These are phyloP conservation scores for Populus nigra DNA, from an alignment of 345 rosid genomes.

Conservation along the genomic window DNA sequence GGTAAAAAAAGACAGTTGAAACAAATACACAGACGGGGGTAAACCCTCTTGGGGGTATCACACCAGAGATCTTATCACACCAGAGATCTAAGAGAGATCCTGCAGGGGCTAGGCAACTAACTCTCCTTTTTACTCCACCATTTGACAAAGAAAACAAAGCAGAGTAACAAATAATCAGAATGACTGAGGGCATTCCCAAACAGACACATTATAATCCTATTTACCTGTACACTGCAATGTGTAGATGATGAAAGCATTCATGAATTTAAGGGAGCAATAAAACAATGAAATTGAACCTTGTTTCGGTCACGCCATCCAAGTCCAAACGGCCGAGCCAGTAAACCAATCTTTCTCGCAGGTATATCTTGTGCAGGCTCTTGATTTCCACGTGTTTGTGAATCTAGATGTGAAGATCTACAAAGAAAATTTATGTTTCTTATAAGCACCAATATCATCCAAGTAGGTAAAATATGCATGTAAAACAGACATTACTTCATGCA, in stretches of 20 bases:
- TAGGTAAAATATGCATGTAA: not conserved
- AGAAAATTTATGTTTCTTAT: conserved; percentile 11
- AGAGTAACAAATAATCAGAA: not conserved
- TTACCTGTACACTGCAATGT: not conserved
- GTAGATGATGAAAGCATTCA: not conserved
- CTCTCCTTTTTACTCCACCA: not conserved
- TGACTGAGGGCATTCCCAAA: not conserved
- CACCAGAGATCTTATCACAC: not conserved
- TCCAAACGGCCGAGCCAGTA: conserved; percentile 87
- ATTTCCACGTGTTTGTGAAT: conserved; percentile 41
- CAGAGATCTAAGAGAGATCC: not conserved
- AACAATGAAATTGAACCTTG: conserved; percentile 49
- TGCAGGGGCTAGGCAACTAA: not conserved
- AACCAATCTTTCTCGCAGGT: conserved; percentile 70
- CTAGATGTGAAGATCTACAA: conserved; percentile 58
- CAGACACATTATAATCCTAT: not conserved
- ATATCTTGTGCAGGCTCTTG: conserved; percentile 64
- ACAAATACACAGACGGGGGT: not conserved
- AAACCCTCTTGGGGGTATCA: not conserved
- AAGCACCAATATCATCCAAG: not conserved
- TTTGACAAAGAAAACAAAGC: not conserved
- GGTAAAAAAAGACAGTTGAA: not conserved
- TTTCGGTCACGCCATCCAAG: conserved; percentile 97
- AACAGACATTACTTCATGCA: not conserved
- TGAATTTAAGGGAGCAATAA: not conserved